Percentiles rank a stretch among this genome's conserved stretches.
phyloP scores from a whole-genome alignment of 2,329 filamentous ascomycete species.

The Colletotrichum sp. region DNA sequence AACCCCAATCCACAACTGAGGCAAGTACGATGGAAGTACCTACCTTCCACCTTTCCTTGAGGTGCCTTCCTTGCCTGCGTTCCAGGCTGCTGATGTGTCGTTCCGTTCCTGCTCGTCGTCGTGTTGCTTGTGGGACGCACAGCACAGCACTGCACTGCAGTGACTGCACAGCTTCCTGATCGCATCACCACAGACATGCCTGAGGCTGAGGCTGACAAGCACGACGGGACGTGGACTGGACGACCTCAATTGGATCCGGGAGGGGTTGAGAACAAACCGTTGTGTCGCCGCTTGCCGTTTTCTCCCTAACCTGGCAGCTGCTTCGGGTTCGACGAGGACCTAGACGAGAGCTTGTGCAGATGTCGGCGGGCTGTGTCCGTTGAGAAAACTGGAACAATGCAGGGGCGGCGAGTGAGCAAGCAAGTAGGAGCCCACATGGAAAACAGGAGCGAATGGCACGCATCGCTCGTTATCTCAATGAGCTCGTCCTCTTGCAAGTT shows the following conservation, averaged over 20 bases:
- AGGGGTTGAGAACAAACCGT: neutral
- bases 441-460: neutral
- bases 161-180: neutral
- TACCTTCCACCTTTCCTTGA: neutral
- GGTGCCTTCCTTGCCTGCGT: too few species aligned
- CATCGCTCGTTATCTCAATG: neutral
- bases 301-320: neutral
- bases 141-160: too few species aligned
- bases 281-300: neutral
- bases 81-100: too few species aligned
- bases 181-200: neutral
- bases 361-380: neutral
- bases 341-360: neutral
- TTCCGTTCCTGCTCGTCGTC: too few species aligned
- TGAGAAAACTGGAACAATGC: neutral
- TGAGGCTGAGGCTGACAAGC: neutral
- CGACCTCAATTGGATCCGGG: neutral
- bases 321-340: slow-evolving; percentile 11
- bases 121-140: too few species aligned
- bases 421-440: neutral
- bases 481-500: neutral
- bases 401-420: neutral
- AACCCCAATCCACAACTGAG: slow-evolving; percentile 12
- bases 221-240: neutral
- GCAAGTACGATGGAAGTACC: neutral